Evolutionary conservation across 805 yeast genomes (phyloP).

Genomic region (Yamadazyma sp.): DNA sequence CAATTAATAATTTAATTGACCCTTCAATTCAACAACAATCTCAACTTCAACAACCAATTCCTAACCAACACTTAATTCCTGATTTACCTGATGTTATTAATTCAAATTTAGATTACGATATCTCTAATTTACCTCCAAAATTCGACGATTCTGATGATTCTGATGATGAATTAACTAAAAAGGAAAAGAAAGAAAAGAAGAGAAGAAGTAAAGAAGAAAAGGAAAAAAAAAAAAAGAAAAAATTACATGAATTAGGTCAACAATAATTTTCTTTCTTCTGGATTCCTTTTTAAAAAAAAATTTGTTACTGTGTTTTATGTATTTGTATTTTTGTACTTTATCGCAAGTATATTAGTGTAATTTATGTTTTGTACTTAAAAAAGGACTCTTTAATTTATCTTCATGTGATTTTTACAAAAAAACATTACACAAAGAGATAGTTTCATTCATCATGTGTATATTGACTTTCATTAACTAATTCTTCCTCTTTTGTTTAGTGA

Average conservation of each 20-base stretch:
- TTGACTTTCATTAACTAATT: no score
- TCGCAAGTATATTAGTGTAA: not conserved
- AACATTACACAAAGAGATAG: no score
- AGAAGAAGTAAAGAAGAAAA: constrained; percentile 16
- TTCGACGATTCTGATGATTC: constrained; percentile 7
- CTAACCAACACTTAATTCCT: no score
- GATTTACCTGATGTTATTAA: constrained; percentile 5
- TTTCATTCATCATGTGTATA: no score
- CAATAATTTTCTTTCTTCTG: constrained; percentile 3
- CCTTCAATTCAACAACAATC: constrained; percentile 3
- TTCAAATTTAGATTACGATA: constrained; percentile 12
- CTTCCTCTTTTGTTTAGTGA: constrained; percentile 85
- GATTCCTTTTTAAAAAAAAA: not conserved
- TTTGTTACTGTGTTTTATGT: not conserved
- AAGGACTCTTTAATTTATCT: no score
- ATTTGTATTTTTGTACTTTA: constrained; percentile 7
- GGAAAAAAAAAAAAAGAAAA: constrained; percentile 19
- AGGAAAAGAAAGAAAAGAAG: constrained; percentile 48
- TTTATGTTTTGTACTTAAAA: no score
- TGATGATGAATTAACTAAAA: constrained; percentile 28
- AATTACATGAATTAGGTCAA: constrained; percentile 7
- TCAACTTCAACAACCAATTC: constrained; percentile 4
- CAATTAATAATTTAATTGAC: constrained; percentile 4
- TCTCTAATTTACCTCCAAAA: constrained; percentile 11
- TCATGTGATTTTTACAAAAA: no score